Evolutionary conservation across 2,329 filamentous ascomycete genomes (phyloP).

Genomic region (Calonectria henricotiae): DNA sequence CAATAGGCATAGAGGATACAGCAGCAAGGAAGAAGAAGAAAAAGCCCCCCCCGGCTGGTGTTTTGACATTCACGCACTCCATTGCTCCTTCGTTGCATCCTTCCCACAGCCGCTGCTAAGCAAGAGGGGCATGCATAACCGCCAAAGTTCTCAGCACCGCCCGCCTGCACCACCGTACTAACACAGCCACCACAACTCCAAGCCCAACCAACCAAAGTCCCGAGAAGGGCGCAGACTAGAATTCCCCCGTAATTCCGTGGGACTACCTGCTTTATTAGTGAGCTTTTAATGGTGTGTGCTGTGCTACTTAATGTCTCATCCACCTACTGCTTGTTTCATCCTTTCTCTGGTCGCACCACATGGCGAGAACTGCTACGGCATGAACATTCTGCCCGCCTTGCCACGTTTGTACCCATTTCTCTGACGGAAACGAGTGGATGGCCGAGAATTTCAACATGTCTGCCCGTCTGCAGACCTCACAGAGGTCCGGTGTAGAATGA

Average conservation of each 20-base stretch:
- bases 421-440: too few relatives aligned
- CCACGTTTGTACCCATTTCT: not conserved
- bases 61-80: conserved; percentile 4
- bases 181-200: conserved; percentile 9
- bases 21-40: not conserved
- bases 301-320: not conserved
- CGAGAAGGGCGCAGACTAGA: not conserved
- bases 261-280: not conserved
- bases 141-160: conserved; percentile 8
- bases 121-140: not conserved
- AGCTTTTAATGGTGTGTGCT: not conserved
- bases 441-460: too few relatives aligned
- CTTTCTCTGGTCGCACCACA: not conserved
- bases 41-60: too few relatives aligned
- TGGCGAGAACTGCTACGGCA: not conserved
- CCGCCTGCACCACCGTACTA: conserved; percentile 6
- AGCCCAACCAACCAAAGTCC: conserved; percentile 2
- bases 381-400: not conserved
- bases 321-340: not conserved
- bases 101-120: conserved; percentile 11
- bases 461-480: too few relatives aligned
- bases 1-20: not conserved
- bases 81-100: conserved; percentile 11
- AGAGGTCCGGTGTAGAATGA: too few relatives aligned
- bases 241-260: not conserved